These are phyloP conservation scores for Colletotrichum karsti DNA, from an alignment of 2,329 filamentous ascomycete species.

Conservation along the genomic window DNA sequence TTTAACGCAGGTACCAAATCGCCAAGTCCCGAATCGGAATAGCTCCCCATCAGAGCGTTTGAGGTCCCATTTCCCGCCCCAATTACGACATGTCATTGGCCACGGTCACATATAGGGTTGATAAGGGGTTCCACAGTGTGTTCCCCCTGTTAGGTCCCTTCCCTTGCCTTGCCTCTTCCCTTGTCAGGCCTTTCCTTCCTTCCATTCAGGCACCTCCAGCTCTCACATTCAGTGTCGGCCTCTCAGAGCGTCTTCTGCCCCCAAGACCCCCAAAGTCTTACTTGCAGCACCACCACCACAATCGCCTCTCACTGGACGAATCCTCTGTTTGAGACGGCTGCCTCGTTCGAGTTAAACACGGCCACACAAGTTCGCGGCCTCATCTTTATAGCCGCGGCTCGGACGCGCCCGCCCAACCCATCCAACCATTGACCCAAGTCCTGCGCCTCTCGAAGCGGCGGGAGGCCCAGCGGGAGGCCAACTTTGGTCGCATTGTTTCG, in stretches of 20 bases:
- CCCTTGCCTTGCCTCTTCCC: background rate
- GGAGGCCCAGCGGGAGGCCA: background rate
- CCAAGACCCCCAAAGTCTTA: background rate
- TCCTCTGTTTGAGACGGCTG: conserved; percentile 14
- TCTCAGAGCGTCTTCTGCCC: background rate
- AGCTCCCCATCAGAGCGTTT: conserved; percentile 24
- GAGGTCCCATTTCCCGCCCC: conserved; percentile 16
- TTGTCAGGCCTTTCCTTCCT: too few species aligned
- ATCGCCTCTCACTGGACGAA: background rate
- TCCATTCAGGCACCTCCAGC: too few species aligned
- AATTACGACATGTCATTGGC: background rate
- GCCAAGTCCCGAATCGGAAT: background rate
- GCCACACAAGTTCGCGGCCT: conserved; percentile 22
- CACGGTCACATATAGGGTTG: conserved; percentile 6
- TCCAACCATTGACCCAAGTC: conserved; percentile 23
- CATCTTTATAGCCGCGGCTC: conserved; percentile 17
- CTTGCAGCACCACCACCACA: background rate
- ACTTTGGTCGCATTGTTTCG: conserved; percentile 10
- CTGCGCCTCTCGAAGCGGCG: conserved; percentile 3
- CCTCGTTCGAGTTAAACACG: conserved; percentile 13
- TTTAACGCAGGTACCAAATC: conserved; percentile 21
- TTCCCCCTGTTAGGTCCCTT: background rate
- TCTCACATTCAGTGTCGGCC: background rate
- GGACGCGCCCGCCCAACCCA: conserved; percentile 20
- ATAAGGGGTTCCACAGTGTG: background rate